phyloP scores from a whole-genome alignment of 2,329 filamentous ascomycete genomes.

The Penicillium sp. region DNA sequence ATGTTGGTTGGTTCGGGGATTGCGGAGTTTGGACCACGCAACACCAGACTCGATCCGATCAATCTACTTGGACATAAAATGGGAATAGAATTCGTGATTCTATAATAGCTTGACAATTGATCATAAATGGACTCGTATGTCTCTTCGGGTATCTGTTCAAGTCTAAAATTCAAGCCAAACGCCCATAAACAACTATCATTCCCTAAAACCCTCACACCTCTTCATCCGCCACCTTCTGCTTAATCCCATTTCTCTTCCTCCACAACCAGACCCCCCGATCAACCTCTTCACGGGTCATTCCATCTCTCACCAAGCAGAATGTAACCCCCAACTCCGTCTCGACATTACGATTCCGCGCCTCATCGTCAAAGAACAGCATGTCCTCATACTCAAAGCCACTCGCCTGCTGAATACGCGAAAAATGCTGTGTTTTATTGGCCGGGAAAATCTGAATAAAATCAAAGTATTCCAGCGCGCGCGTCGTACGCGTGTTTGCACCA shows the following conservation, averaged over 20 bases:
- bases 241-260: slow-evolving; percentile 67
- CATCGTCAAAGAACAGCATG: slow-evolving; percentile 96
- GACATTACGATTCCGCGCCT: slow-evolving; percentile 81
- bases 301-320: slow-evolving; percentile 79
- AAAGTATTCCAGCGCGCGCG: slow-evolving; percentile 53
- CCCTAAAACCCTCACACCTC: not conserved
- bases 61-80: not conserved
- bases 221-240: slow-evolving; percentile 13
- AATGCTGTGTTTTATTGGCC: slow-evolving; percentile 80
- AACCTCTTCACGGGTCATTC: slow-evolving; percentile 72
- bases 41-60: not conserved
- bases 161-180: not conserved
- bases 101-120: not conserved
- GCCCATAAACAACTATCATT: not conserved
- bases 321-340: slow-evolving; percentile 71
- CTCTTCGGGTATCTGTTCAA: slow-evolving; percentile 14
- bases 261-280: slow-evolving; percentile 78
- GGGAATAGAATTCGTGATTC: too few relatives aligned
- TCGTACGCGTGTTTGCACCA: slow-evolving; percentile 48
- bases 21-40: slow-evolving; percentile 12
- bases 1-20: slow-evolving; percentile 7
- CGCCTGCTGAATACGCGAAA: slow-evolving; percentile 68
- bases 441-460: slow-evolving; percentile 66
- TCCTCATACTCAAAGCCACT: slow-evolving; percentile 73
- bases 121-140: not conserved